Evolutionary conservation across 306 rosid genomes (phyloP), one percentile per base, ranked within the genome.

Genomic region (Vigna nakashimae): DNA sequence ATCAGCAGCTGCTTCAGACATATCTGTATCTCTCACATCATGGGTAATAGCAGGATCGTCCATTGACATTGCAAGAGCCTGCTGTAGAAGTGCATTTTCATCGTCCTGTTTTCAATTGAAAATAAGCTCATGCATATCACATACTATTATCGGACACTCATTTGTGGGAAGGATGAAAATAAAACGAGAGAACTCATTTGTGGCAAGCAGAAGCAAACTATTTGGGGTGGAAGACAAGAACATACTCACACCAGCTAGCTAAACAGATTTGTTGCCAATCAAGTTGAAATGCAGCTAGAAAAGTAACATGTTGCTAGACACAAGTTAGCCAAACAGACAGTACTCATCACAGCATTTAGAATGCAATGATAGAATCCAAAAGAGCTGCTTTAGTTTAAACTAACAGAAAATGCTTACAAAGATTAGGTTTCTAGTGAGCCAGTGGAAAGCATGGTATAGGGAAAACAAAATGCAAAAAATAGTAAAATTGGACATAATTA

Each of bases 31-130:
- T 86, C 76, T 91, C 24, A 51, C 55, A 60, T 96, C 99, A 26
- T 84, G 82, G 80, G 73, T 76, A 50, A 84, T 67, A 34, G 88
- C 83, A 53, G 99, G 96, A 51, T 91, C 97, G 79, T 96, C 96
- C 99, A 96, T 92, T 12, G 98, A 96, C 99, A 96, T 96, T 34
- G 98, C 97, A 87, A 96, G 99, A 28, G 99, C 99, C 87, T 91
- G 96, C 84, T 91, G 96, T 65, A 96, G 94, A 48, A 96, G 90
- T 72, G 98, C 96, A 82, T 87, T 96, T 73, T 96, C 99, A 20
- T 86, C 89, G 18, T 84, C 88, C 88, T 84, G 80, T 74, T 80
- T 77, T 65, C 52, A 67, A 49, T 50, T 67, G 70, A 59, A 67
- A 49, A 24, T 40, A 56, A 72, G 79, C 51, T 67, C 56, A 76